Evolutionary conservation across 1,284 basidiomycete species (phyloP).

Genomic region (Irpex lacteus): DNA sequence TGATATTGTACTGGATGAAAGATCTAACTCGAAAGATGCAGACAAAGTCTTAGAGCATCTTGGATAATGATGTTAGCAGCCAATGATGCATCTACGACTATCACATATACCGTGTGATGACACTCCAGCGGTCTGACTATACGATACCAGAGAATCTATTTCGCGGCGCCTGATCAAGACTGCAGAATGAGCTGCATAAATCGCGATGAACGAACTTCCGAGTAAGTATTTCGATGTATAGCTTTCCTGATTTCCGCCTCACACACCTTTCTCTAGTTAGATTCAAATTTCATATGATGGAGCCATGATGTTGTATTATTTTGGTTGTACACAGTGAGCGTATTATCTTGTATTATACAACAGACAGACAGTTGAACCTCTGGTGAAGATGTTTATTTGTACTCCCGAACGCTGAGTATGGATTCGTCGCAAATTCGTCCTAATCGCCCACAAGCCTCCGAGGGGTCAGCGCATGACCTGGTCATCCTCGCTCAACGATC

Average conservation of each 20-base stretch:
- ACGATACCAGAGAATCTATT: neutral
- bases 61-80: neutral
- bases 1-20: no score
- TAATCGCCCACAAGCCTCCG: no score
- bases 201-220: neutral
- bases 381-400: no score
- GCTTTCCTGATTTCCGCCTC: neutral
- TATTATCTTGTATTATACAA: no score
- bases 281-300: neutral
- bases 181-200: no score
- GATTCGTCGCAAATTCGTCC: no score
- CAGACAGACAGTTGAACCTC: no score
- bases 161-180: no score
- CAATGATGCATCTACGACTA: neutral
- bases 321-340: neutral
- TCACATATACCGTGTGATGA: neutral
- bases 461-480: no score
- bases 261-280: neutral
- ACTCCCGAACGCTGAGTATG: no score
- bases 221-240: neutral
- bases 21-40: no score
- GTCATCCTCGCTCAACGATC: no score
- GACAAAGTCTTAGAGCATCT: neutral
- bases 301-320: neutral
- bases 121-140: neutral